Percentiles rank a stretch among this genome's conserved stretches.
Conservation (phyloP, 768 basidiomycete genomes). For the Leccinum olivaceopallidum region DNA sequence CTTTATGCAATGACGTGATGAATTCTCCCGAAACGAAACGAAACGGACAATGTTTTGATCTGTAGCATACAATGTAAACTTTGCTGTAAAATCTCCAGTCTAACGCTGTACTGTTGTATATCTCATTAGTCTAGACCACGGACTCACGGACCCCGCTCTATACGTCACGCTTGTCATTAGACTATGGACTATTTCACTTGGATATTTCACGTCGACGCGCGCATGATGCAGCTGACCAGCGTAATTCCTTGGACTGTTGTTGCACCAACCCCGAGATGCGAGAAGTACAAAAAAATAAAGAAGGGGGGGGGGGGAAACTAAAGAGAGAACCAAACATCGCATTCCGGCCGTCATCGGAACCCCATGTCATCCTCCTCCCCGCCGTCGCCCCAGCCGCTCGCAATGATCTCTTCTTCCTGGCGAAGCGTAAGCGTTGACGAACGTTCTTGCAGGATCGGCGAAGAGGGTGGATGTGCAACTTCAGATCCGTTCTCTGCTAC, state of each 20-base stretch:
- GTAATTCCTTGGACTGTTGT: constrained; percentile 12
- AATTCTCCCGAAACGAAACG: background rate
- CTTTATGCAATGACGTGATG: background rate
- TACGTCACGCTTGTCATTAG: background rate
- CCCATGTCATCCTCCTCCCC: constrained; percentile 76
- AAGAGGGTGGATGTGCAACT: constrained; percentile 27
- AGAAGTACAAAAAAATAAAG: constrained; percentile 16
- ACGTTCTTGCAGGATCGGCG: constrained; percentile 14
- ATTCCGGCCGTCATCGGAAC: constrained; percentile 38
- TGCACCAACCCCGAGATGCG: constrained; percentile 13
- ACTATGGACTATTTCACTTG: background rate
- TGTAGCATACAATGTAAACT: constrained; percentile 6
- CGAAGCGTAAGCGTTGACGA: constrained; percentile 37
- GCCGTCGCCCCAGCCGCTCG: constrained; percentile 69
- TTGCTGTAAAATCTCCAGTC: background rate
- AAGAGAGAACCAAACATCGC: constrained; percentile 4
- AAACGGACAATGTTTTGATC: constrained; percentile 1
- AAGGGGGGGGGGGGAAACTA: background rate
- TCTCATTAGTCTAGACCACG: constrained; percentile 6
- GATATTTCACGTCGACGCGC: background rate
- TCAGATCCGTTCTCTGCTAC: constrained; percentile 23
- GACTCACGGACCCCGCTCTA: constrained; percentile 7
- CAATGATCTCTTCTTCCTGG: constrained; percentile 62
- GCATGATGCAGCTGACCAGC: constrained; percentile 14
- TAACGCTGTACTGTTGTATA: background rate